Base-by-base conservation (phyloP, 2,329 filamentous ascomycete genomes). In the Cytospora leucostoma region DNA sequence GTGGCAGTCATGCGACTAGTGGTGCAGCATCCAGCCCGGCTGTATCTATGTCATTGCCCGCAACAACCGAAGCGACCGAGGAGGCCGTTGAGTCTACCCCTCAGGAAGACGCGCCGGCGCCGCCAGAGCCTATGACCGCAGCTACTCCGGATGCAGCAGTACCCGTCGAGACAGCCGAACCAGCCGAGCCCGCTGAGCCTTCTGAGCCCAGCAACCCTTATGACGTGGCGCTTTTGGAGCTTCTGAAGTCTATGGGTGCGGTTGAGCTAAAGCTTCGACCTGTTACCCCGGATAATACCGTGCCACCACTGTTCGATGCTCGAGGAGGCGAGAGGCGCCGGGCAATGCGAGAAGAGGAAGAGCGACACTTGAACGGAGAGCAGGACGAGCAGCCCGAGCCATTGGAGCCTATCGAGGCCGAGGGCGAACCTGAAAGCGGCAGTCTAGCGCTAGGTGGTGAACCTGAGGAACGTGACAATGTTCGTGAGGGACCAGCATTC, bases 371-470 rank as follows among this genome's bases (percentile, higher is more conserved):
- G 13, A 75, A 73, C 19, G 75, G 74, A 7, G 81, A 84, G 35
- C 78, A 79, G 21, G 81, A 84, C 63, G 80, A 84, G 35, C 76
- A 76, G 32, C 61, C 17, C 7, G 62, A 61, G n/a, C 53, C 62
- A 35, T 33, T 38, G 21, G 64, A 64, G 35, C 63, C 59, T 17
- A 68, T 73, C 1, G 82, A 83, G 32, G 73, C 77, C 4, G 93
- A 97, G 67, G 92, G 91, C 63, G 89, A 90, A 62, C 86, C 87
- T 1, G 93, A 95, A 75, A 91, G 91, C 53, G 86, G 87, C 15
- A 98, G 94, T 73, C 81, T 95, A 63, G 93, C 96, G 64, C 82
- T 98, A 19, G 94, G 94, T 63, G 94, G 94, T 51, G 94, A 98
- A 73, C 94, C 94, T 0, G 94, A 98, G 73, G 92, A 96, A 68